phyloP scores from a whole-genome alignment of 2,329 filamentous ascomycete genomes.

The Neodidymelliopsis sp. region DNA sequence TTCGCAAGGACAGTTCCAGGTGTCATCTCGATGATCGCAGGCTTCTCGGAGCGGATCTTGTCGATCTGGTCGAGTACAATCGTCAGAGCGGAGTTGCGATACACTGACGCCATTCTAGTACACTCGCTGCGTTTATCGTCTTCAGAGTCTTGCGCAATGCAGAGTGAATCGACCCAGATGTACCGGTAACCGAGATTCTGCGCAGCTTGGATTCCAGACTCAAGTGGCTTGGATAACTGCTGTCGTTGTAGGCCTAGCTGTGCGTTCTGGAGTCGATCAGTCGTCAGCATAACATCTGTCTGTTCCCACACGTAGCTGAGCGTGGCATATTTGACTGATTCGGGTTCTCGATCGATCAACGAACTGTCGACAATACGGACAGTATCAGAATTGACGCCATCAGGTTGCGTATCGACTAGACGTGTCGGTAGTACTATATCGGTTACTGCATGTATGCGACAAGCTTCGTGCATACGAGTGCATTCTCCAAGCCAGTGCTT shows the following conservation, averaged over 20 bases:
- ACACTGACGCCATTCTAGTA: conserved; percentile 40
- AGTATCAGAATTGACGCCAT: conserved; percentile 17
- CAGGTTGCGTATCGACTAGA: conserved; percentile 38
- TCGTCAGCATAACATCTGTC: conserved; percentile 31
- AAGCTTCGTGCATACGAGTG: conserved; percentile 35
- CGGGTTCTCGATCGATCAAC: conserved; percentile 17
- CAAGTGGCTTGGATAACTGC: conserved; percentile 31
- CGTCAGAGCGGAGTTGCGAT: conserved; percentile 46
- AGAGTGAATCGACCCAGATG: conserved; percentile 46
- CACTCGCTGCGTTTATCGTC: conserved; percentile 43
- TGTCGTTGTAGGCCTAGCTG: conserved; percentile 25
- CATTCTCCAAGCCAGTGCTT: conserved; percentile 44
- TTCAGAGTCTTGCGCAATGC: conserved; percentile 44
- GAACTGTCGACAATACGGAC: conserved; percentile 36
- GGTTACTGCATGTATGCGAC: conserved; percentile 21
- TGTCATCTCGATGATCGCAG: background rate
- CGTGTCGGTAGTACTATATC: conserved; percentile 39
- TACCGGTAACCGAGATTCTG: conserved; percentile 41
- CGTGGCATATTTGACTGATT: conserved; percentile 33
- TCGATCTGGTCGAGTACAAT: conserved; percentile 36
- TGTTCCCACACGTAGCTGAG: conserved; percentile 41
- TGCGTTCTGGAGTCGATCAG: conserved; percentile 21
- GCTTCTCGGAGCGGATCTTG: background rate
- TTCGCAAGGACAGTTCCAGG: conserved; percentile 1
- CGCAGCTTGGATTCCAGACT: conserved; percentile 38